Base-by-base conservation (phyloP, 2,329 filamentous ascomycete species). In the Pseudofabraea citricarpa region DNA sequence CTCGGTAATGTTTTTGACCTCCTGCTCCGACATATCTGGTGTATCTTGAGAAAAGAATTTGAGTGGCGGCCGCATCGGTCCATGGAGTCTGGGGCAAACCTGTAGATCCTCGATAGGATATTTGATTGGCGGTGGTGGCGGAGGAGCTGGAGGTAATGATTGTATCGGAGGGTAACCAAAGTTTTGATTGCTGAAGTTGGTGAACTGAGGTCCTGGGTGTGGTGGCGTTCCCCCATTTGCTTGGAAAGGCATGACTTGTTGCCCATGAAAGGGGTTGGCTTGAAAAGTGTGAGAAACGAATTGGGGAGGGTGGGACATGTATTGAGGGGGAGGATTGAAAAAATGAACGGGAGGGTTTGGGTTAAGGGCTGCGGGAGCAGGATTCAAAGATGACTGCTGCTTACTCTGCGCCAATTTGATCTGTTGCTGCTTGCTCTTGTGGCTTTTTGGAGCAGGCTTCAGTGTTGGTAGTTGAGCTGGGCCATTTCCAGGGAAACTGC, bases 51-150 rank as follows among this genome's bases (percentile, higher is more conserved):
- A 87, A 54, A 94, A 72, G 59, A 87, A 95, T 45, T 87, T 87
- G 36, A 97, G 67, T 1, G 77, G 67, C 3, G 93, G 93, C 12
- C 93, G 81, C 44, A 81, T 75, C 9, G 52, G 64, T 20, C 74
- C 80, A 41, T 83, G 76, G 20, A 69, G 68, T 44, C 79, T 78
- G 2, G 85, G 83, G 18, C 83, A 75, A 19, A 97, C 73, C 53
- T 95, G 86, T 38, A 97, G 68, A 65, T 98, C 93, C 58, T 98
- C 93, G 49, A 95, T 95, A 0, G 93, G 93, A 62, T 96, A 97
- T 61, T 95, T 96, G 49, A 93, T 84, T 2, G 83, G 79, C 1
- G 87, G 86, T 2, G 86, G 84, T 6, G 83, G 79, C 0, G 83
- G 77, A 3, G 80, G 79, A 2, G 74, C 71, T n/a, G 72, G 74